Base-by-base conservation (phyloP, 352 stramenopile species). In the Phytopythium kandeliae region DNA sequence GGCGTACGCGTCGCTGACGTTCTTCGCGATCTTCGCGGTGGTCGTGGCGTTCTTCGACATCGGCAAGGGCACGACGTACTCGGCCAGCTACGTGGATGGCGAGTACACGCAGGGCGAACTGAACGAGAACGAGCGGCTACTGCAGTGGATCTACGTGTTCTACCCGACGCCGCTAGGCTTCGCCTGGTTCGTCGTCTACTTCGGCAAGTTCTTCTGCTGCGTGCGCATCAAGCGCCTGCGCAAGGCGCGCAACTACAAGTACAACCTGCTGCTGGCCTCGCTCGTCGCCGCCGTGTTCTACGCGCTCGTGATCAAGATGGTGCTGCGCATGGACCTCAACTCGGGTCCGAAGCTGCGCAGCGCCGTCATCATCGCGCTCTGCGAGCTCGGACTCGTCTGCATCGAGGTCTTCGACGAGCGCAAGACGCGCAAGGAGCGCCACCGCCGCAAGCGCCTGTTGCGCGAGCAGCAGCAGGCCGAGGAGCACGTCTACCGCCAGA, bases 181-280 rank as follows among this genome's bases (percentile, higher is more conserved):
- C 40, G 74, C 74, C 6, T 90, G 78, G 78, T 72, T 86, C 48
- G 57, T 90, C 37, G 78, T 90, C 26, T 90, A 90, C 62, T 88
- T 90, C 57, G 76, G 67, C 53, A 86, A 90, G 64, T 90, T 90
- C 46, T 62, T 89, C 54, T 87, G 81, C 44, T 77, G 74, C 65
- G 81, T 68, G 62, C 72, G 74, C 56, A 88, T 90, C 62, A 87
- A 90, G 54, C 74, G 76, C 0, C 66, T 90, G 54, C 71, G 79
- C 52, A 86, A 86, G 55, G 68, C 76, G 34, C 76, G 73, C 46
- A 86, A 90, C 62, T 90, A 86, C 69, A 85, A 85, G 55, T 90
- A 90, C 72, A 90, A 90, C 54, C 60, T 90, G 45, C 76, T 90
- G 61, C 65, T 86, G 51, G 63, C 67, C 26, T 84, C 74, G 10